These are phyloP conservation scores for Kwoniella sp. DNA, from an alignment of 768 basidiomycete genomes.

Conservation along the genomic window DNA sequence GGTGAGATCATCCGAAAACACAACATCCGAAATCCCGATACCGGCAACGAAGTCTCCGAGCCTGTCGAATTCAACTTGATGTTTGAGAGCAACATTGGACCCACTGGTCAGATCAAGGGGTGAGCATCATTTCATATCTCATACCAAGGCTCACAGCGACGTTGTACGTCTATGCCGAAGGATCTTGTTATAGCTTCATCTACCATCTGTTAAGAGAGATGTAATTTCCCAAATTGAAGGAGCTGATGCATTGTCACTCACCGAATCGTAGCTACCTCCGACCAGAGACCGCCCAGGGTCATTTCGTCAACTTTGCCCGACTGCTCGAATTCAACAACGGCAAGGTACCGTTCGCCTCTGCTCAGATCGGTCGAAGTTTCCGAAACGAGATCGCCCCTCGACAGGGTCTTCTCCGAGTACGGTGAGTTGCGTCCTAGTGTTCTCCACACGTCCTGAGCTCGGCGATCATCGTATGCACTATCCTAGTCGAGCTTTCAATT, in stretches of 20 bases:
- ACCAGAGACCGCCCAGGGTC: conserved; percentile 97
- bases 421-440: conserved; percentile 56
- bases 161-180: no score
- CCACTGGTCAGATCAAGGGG: conserved; percentile 96
- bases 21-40: conserved; percentile 84
- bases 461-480: not conserved
- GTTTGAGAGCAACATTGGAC: conserved; percentile 96
- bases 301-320: conserved; percentile 97
- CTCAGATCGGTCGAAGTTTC: conserved; percentile 93
- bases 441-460: no score
- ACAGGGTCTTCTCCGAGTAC: conserved; percentile 91
- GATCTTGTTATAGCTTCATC: no score
- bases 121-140: conserved; percentile 55
- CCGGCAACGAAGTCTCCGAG: conserved; percentile 86
- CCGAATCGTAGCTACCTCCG: conserved; percentile 72
- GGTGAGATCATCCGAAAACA: conserved; percentile 81
- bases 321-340: conserved; percentile 98
- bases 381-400: conserved; percentile 98
- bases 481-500: no score
- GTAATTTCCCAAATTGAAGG: no score
- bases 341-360: conserved; percentile 92
- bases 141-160: no score
- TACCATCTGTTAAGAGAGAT: no score
- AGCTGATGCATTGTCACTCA: not conserved
- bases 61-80: conserved; percentile 97